Conservation (phyloP, 768 basidiomycete genomes). For the Psilocybe cyanescens region DNA sequence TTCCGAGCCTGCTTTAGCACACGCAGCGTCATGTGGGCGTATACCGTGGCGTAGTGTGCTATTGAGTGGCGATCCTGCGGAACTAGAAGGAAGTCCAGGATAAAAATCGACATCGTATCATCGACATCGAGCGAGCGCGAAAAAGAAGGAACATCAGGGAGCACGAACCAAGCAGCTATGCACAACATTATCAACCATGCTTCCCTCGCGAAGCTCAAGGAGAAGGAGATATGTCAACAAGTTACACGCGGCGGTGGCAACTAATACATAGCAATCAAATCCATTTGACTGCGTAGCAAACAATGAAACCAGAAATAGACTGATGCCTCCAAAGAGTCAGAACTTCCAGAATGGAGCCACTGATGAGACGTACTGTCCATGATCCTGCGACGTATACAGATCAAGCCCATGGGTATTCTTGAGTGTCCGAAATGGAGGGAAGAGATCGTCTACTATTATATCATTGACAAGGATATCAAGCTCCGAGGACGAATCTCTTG, state of each 20-base stretch:
- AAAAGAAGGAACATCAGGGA: constrained; percentile 11
- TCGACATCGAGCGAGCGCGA: constrained; percentile 10
- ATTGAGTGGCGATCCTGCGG: constrained; percentile 18
- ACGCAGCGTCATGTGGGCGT: constrained; percentile 12
- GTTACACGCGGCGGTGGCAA: constrained; percentile 12
- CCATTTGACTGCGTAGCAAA: constrained; percentile 4
- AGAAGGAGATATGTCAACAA: neutral
- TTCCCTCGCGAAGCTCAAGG: constrained; percentile 12
- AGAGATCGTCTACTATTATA: constrained; percentile 2
- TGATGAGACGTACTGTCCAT: neutral
- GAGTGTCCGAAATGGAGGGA: constrained; percentile 3
- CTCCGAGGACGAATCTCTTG: constrained; percentile 2
- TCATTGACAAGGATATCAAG: constrained; percentile 3
- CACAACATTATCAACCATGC: neutral
- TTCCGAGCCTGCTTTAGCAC: constrained; percentile 1
- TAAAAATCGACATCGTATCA: constrained; percentile 15
- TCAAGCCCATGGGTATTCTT: constrained; percentile 6
- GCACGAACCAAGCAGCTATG: constrained; percentile 1
- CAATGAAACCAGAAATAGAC: constrained; percentile 5
- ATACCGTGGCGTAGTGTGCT: constrained; percentile 5
- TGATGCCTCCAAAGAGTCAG: constrained; percentile 11
- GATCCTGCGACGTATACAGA: neutral
- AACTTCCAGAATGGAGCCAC: constrained; percentile 6
- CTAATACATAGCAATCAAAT: constrained; percentile 7
- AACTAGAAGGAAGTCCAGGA: constrained; percentile 11